Percentiles rank a stretch among this genome's conserved stretches.
Evolutionary conservation across 352 stramenopile species (phyloP).

Genomic region (Lagenidium giganteum): DNA sequence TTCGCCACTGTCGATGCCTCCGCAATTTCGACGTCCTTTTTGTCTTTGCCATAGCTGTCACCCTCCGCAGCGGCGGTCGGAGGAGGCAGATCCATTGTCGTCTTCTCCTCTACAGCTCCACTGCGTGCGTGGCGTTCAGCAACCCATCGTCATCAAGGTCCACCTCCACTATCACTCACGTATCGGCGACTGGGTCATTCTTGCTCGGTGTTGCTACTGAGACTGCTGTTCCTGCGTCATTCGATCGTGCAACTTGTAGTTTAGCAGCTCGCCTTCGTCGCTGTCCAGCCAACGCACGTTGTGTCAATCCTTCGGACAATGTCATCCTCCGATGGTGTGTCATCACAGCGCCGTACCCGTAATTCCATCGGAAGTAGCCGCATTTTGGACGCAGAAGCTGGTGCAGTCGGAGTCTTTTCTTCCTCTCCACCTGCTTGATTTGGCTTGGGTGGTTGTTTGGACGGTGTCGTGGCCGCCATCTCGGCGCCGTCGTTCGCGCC

Average conservation of each 20-base stretch:
- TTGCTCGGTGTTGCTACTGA: slow-evolving; percentile 11
- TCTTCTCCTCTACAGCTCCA: slow-evolving; percentile 2
- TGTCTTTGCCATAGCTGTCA: too few relatives aligned
- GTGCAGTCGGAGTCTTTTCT: slow-evolving; percentile 2
- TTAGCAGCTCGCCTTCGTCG: slow-evolving; percentile 58
- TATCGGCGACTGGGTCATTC: slow-evolving; percentile 14
- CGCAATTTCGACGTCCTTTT: too few relatives aligned
- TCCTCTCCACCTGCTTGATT: not conserved
- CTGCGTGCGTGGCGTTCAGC: too few relatives aligned
- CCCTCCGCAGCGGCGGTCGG: not conserved
- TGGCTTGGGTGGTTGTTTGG: not conserved
- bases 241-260: too few relatives aligned
- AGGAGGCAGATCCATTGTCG: not conserved
- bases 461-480: not conserved
- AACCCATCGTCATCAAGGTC: too few relatives aligned
- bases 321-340: not conserved
- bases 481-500: too few relatives aligned
- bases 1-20: not conserved
- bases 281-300: slow-evolving; percentile 23
- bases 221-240: too few relatives aligned
- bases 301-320: too few relatives aligned
- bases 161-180: slow-evolving; percentile 16
- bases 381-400: slow-evolving; percentile 31
- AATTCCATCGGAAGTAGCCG: slow-evolving; percentile 67
- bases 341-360: slow-evolving; percentile 25